phyloP scores from a whole-genome alignment of 345 rosid species.

The Salix exigua region DNA sequence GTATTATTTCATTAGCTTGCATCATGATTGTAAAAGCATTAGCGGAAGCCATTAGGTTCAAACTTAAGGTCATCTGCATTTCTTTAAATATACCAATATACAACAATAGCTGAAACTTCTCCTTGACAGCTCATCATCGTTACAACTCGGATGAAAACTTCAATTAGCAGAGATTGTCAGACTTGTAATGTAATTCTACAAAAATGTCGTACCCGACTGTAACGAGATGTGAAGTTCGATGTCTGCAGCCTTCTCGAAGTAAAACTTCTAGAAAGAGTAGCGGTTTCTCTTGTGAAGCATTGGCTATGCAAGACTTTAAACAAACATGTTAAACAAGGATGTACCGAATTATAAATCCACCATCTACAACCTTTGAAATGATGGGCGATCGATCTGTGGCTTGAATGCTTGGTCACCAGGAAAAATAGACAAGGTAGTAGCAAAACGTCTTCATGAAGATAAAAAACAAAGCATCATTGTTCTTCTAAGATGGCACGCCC shows the following conservation, averaged over 20 bases:
- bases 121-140: neutral
- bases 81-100: neutral
- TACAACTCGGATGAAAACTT: neutral
- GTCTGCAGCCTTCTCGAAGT: neutral
- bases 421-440: neutral
- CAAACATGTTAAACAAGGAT: neutral
- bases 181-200: neutral
- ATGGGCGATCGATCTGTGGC: neutral
- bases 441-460: neutral
- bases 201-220: neutral
- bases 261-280: neutral
- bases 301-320: neutral
- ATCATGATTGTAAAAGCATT: neutral
- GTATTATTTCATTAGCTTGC: constrained; percentile 3
- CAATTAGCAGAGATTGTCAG: neutral
- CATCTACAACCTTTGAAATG: neutral
- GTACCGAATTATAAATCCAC: neutral
- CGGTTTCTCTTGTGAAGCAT: neutral
- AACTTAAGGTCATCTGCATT: neutral
- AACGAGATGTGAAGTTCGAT: neutral
- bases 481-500: constrained; percentile 82
- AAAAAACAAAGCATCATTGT: constrained; percentile 13
- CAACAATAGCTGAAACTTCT: neutral
- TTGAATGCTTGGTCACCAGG: neutral
- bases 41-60: neutral